These are phyloP conservation scores for Citrullus mucosospermus DNA, from an alignment of 306 rosid species.

Conservation along the genomic window DNA sequence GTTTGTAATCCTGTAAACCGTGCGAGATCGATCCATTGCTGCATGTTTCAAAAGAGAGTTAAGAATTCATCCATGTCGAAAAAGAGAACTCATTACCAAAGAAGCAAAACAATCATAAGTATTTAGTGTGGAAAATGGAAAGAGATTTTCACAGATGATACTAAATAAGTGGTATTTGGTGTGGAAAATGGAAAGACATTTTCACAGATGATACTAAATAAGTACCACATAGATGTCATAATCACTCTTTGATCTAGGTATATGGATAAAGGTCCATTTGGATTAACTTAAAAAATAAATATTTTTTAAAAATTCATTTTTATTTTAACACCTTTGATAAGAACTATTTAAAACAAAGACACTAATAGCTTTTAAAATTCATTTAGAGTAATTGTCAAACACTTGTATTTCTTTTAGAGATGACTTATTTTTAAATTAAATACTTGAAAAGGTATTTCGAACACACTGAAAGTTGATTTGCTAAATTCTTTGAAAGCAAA, in stretches of 20 bases:
- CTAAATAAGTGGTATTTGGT: too few relatives aligned
- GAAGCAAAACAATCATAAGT: neutral
- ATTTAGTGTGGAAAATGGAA: neutral
- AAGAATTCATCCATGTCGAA: neutral
- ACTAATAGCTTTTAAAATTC: too few relatives aligned
- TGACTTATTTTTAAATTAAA: too few relatives aligned
- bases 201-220: neutral
- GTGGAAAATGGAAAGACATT: neutral
- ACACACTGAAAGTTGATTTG: neutral
- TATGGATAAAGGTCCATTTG: neutral
- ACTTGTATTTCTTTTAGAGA: too few relatives aligned
- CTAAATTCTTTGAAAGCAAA: neutral
- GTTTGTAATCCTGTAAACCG: constrained; percentile 71
- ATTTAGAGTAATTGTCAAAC: too few relatives aligned
- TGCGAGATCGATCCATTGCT: constrained; percentile 98
- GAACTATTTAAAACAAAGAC: too few relatives aligned
- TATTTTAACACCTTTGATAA: too few relatives aligned
- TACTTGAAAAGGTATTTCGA: too few relatives aligned
- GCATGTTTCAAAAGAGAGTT: constrained; percentile 23
- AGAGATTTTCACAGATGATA: neutral
- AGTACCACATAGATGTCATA: too few relatives aligned
- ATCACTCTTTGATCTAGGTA: neutral
- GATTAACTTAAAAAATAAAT: too few relatives aligned
- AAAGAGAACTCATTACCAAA: neutral
- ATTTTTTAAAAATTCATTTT: too few relatives aligned